Evolutionary conservation across 371 early-diverging fungal species (phyloP).

Genomic region (Cladochytrium tenue): DNA sequence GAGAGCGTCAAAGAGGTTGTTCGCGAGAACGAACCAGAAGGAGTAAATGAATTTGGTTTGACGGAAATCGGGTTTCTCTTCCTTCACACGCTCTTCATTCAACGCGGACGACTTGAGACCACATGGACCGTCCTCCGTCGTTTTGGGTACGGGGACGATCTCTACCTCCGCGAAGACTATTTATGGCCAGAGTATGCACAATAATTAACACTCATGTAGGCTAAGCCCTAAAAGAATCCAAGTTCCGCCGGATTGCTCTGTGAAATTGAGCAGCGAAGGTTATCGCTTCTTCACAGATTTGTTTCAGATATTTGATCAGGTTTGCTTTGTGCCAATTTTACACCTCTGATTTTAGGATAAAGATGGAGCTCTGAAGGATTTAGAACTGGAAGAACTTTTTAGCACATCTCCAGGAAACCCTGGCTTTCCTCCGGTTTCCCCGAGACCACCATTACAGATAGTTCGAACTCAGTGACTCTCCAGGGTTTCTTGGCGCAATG

Average conservation of each 20-base stretch:
- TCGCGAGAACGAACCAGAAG: conserved; percentile 79
- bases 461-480: conserved; percentile 83
- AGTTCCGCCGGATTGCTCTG: conserved; percentile 85
- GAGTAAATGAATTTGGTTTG: conserved; percentile 80
- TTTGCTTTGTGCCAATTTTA: conserved; percentile 27
- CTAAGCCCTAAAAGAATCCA: conserved; percentile 60
- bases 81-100: conserved; percentile 91
- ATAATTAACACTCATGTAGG: conserved; percentile 4
- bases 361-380: conserved; percentile 86
- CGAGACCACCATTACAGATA: conserved; percentile 87
- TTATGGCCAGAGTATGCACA: conserved; percentile 66
- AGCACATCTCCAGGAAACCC: conserved; percentile 83
- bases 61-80: conserved; percentile 88
- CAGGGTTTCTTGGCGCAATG: conserved; percentile 97
- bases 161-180: conserved; percentile 86
- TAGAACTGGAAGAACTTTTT: conserved; percentile 85
- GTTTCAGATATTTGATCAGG: conserved; percentile 89
- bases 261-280: conserved; percentile 89
- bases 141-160: conserved; percentile 94
- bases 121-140: conserved; percentile 94
- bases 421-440: conserved; percentile 86
- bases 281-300: conserved; percentile 94
- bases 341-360: conserved; percentile 66
- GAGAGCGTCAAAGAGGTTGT: conserved; percentile 94
- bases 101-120: conserved; percentile 93